These are phyloP conservation scores for Dothistroma septosporum DNA, from an alignment of 2,329 filamentous ascomycete species.

Conservation along the genomic window DNA sequence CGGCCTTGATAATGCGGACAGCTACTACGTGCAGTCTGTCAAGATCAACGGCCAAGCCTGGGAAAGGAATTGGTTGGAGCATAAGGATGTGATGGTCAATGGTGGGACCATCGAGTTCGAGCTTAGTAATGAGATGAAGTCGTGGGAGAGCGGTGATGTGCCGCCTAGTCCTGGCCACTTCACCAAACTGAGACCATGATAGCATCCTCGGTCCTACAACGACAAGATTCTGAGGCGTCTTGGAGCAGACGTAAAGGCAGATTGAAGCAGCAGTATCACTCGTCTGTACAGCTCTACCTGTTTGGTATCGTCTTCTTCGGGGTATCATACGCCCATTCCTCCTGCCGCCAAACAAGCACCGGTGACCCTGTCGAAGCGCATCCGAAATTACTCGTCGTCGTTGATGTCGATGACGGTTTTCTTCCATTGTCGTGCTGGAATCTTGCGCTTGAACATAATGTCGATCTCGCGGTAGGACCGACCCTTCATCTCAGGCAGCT, in stretches of 20 bases:
- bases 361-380: no score
- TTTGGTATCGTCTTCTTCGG: no score
- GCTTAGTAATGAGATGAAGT: constrained; percentile 38
- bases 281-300: no score
- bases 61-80: constrained; percentile 54
- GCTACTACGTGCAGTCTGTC: constrained; percentile 52
- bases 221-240: no score
- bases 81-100: constrained; percentile 46
- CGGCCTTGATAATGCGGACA: constrained; percentile 41
- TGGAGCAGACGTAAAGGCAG: no score
- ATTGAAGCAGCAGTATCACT: no score
- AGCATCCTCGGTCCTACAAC: not conserved
- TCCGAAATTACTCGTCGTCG: constrained; percentile 66
- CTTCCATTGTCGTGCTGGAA: constrained; percentile 55
- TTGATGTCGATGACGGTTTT: constrained; percentile 54
- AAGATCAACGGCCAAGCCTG: constrained; percentile 51
- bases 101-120: constrained; percentile 50
- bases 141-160: constrained; percentile 49
- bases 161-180: constrained; percentile 49
- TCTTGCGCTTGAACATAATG: constrained; percentile 53
- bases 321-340: no score
- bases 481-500: constrained; percentile 55
- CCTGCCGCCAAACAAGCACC: no score
- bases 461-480: constrained; percentile 60
- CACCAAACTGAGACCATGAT: constrained; percentile 8